Percentiles rank a stretch among this genome's conserved stretches.
Evolutionary conservation across 1,284 basidiomycete genomes (phyloP).

Genomic region (Termitomyces sp.): DNA sequence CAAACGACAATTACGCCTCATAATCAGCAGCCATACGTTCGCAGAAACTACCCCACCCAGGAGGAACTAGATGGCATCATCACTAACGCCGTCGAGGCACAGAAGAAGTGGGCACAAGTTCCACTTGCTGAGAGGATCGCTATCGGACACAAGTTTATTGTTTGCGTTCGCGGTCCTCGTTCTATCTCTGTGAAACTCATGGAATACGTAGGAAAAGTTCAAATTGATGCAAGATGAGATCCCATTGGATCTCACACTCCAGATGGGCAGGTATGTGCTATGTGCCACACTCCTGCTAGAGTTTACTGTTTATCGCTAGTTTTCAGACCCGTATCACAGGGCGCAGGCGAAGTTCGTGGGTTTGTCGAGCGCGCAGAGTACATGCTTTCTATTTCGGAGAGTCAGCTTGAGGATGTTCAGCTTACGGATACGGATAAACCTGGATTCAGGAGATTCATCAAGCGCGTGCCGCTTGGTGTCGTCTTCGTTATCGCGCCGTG

Average conservation of each 20-base stretch:
- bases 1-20: slow-evolving; percentile 74
- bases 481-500: slow-evolving; percentile 84
- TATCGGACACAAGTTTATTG: slow-evolving; percentile 75
- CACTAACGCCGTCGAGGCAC: slow-evolving; percentile 53
- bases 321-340: slow-evolving; percentile 71
- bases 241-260: slow-evolving; percentile 52
- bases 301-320: not conserved
- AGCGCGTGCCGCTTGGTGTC: slow-evolving; percentile 82
- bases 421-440: slow-evolving; percentile 76
- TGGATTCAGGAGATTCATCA: slow-evolving; percentile 79
- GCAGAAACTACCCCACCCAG: slow-evolving; percentile 50
- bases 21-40: slow-evolving; percentile 54
- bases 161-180: slow-evolving; percentile 24
- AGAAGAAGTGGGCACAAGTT: slow-evolving; percentile 69
- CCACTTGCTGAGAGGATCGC: slow-evolving; percentile 68
- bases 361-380: slow-evolving; percentile 79
- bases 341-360: slow-evolving; percentile 76
- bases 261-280: slow-evolving; percentile 36
- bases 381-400: slow-evolving; percentile 80
- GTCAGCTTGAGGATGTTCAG: slow-evolving; percentile 71
- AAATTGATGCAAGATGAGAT: slow-evolving; percentile 65
- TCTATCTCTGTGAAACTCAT: not conserved
- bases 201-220: slow-evolving; percentile 64
- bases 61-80: slow-evolving; percentile 60
- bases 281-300: not conserved